These are phyloP conservation scores for Neotropicomus parvogracilis DNA, from an alignment of 1,284 basidiomycete genomes.

Conservation along the genomic window DNA sequence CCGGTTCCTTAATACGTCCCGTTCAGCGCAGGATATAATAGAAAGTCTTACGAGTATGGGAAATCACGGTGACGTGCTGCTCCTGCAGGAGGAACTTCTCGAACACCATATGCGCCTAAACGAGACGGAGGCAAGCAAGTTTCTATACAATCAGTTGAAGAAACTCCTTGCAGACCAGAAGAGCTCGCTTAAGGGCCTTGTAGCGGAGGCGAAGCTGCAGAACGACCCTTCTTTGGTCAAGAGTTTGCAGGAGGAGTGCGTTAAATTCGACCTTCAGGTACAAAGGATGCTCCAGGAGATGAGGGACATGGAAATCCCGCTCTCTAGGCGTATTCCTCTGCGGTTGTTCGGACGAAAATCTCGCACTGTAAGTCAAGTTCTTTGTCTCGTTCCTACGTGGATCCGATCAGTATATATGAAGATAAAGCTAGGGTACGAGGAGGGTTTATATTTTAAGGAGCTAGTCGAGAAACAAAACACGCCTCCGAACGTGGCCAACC, in stretches of 20 bases:
- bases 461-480: no score
- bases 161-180: constrained; percentile 18
- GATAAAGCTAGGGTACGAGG: no score
- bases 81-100: constrained; percentile 26
- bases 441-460: no score
- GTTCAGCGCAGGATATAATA: constrained; percentile 8
- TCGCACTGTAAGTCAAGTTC: constrained; percentile 7
- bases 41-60: not conserved
- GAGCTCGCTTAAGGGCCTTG: constrained; percentile 10
- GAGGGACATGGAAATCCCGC: constrained; percentile 18
- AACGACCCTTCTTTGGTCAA: constrained; percentile 9
- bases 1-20: constrained; percentile 9
- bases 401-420: not conserved
- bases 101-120: constrained; percentile 12
- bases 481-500: no score
- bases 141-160: constrained; percentile 19
- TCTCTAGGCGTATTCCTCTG: constrained; percentile 15
- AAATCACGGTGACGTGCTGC: not conserved
- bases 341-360: constrained; percentile 8
- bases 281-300: constrained; percentile 19
- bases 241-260: not conserved
- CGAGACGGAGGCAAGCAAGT: constrained; percentile 23
- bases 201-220: constrained; percentile 12
- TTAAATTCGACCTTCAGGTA: constrained; percentile 8
- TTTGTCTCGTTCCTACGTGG: no score